Conservation (phyloP, 257 asterid species). For the Verbena officinalis region DNA sequence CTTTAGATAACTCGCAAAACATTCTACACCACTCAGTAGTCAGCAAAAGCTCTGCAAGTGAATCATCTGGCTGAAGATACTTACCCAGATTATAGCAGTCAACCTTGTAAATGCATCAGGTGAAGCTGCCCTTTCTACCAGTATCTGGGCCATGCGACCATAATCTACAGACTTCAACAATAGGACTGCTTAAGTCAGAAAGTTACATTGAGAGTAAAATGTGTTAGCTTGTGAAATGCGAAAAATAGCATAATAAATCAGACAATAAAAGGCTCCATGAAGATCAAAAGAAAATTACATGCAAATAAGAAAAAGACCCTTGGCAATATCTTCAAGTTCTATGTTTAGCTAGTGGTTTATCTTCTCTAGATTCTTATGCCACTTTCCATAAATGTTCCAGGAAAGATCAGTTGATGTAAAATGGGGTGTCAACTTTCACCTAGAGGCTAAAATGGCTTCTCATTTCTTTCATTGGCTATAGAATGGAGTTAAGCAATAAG, state of each 20-base stretch:
- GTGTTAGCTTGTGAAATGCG: slow-evolving; percentile 4
- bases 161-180: slow-evolving; percentile 97
- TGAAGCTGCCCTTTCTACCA: slow-evolving; percentile 95
- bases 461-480: no score
- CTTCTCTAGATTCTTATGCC: background rate
- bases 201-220: slow-evolving; percentile 29
- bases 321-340: background rate
- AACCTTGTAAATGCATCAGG: slow-evolving; percentile 92
- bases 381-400: no score
- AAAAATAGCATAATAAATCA: slow-evolving; percentile 12
- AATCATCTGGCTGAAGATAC: slow-evolving; percentile 27
- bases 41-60: slow-evolving; percentile 25
- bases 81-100: slow-evolving; percentile 98
- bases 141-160: slow-evolving; percentile 99
- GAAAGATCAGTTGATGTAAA: no score
- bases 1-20: slow-evolving; percentile 11
- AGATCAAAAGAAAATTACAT: no score
- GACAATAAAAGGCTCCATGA: background rate
- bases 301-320: no score
- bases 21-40: slow-evolving; percentile 18
- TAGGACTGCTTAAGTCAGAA: slow-evolving; percentile 42
- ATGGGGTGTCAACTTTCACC: no score
- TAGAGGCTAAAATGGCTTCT: no score
- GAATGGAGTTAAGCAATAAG: no score
- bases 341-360: slow-evolving; percentile 1